Evolutionary conservation across 164 flowering plant species (phyloP), one percentile per base, ranked within the genome.

Genomic region (Stephania japonica): DNA sequence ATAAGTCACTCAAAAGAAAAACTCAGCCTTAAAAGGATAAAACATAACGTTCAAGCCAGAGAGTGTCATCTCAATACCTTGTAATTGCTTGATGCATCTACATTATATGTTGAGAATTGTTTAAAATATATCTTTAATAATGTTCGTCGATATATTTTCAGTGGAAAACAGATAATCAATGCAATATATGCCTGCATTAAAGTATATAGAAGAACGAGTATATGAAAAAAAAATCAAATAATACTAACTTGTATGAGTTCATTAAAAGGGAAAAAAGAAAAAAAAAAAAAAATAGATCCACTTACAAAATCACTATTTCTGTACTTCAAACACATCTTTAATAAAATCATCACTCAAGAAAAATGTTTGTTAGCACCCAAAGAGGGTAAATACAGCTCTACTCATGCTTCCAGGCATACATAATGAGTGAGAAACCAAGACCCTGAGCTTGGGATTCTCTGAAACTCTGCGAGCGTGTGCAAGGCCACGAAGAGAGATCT

Each of bases 371-470:
- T 80, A 77, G 78, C 71, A 80, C 78, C 69, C 75, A 70, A 72
- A 24, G 42, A 72, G 73, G 62, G 65, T 66, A 42, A 25, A 23
- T 42, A 76, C 42, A 67, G 65, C 50, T 75, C 78, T 83, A 85
- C 75, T 85, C 87, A 70, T 75, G 81, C 79, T 83, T 85, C 87
- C 87, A 85, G 72, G 85, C 87, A 83, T 82, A 85, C 74, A 85
- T 77, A 68, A 83, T 77, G 72, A 85, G 42, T 14, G 84, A 83
- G 75, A 85, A 85, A 49, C 82, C 84, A 68, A 56, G 82, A 76
- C 77, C 78, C 53, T 78, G 78, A 32, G 67, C 42, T 44, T 77
- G 78, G 21, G 75, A 50, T 26, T 80, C 84, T 69, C 72, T 79
- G 71, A 78, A 69, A n/a, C 42, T 74, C 50, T 84, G 82, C 9